phyloP scores from a whole-genome alignment of 2,329 filamentous ascomycete genomes.

The Sporothrix protearum region DNA sequence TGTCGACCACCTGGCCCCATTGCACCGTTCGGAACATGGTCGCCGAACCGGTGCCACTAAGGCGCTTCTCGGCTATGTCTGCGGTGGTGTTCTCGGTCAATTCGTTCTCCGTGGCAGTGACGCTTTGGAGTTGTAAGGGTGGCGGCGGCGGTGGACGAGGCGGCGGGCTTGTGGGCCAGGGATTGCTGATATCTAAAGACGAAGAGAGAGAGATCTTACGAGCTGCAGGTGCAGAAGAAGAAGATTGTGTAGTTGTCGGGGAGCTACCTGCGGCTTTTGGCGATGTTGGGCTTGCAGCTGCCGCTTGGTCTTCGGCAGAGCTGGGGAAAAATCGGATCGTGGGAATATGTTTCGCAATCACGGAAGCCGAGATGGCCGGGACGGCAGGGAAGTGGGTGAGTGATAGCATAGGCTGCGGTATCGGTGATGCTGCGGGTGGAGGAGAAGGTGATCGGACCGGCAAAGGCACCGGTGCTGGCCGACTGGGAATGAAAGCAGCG shows the following conservation, averaged over 20 bases:
- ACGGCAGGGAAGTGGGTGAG: not conserved
- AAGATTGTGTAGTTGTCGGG: not conserved
- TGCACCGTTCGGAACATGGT: constrained; percentile 16
- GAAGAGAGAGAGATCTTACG: not conserved
- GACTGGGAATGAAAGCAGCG: constrained; percentile 16
- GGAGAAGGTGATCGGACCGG: constrained; percentile 3
- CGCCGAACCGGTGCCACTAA: not conserved
- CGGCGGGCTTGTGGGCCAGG: constrained; percentile 15
- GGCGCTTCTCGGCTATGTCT: not conserved
- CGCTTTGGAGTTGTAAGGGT: not conserved
- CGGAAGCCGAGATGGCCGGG: not conserved
- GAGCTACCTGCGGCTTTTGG: not conserved
- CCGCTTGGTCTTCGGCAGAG: not conserved
- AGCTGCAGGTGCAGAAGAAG: not conserved
- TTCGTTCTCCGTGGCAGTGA: not conserved
- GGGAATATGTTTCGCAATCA: constrained; percentile 17
- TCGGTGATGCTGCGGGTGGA: not conserved
- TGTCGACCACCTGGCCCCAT: not conserved
- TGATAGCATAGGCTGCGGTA: not conserved
- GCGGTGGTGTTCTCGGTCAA: not conserved
- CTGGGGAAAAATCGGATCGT: constrained; percentile 25
- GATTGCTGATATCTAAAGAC: constrained; percentile 17
- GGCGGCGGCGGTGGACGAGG: constrained; percentile 18
- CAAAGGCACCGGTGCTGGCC: constrained; percentile 12
- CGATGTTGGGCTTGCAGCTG: not conserved